Evolutionary conservation across 1,284 basidiomycete genomes (phyloP).

Genomic region (Anthracocystis walkeri): DNA sequence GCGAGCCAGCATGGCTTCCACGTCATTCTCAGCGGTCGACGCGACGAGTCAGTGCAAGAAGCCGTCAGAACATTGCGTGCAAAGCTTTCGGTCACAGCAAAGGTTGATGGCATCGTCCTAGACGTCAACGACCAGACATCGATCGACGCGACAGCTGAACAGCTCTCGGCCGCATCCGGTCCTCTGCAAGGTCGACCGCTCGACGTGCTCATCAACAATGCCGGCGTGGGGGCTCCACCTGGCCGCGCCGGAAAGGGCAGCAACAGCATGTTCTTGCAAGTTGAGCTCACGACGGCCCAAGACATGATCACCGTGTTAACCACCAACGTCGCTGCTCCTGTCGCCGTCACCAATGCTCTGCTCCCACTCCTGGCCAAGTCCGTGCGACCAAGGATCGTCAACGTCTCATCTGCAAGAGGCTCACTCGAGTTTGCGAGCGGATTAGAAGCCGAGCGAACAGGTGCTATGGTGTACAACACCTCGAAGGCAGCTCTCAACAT

Average conservation of each 20-base stretch:
- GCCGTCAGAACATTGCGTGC: constrained; percentile 1
- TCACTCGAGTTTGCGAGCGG: constrained; percentile 22
- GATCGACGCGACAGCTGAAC: constrained; percentile 10
- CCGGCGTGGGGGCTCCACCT: constrained; percentile 25
- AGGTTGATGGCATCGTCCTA: constrained; percentile 6
- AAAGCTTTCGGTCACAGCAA: background rate
- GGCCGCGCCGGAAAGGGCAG: constrained; percentile 19
- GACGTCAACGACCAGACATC: constrained; percentile 14
- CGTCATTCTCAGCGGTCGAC: constrained; percentile 18
- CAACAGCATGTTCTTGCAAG: constrained; percentile 26
- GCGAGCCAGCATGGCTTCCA: constrained; percentile 7
- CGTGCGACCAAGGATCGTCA: constrained; percentile 17
- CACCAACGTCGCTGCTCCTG: constrained; percentile 27
- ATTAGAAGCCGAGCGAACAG: constrained; percentile 26
- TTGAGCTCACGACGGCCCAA: constrained; percentile 13
- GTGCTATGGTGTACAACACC: constrained; percentile 42
- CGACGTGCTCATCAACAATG: constrained; percentile 44
- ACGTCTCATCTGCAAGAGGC: constrained; percentile 27
- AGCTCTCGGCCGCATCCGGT: background rate
- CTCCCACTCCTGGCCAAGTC: constrained; percentile 23
- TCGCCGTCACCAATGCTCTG: constrained; percentile 24
- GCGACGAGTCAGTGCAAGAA: background rate
- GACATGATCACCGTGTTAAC: constrained; percentile 23
- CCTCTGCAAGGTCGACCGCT: constrained; percentile 12
- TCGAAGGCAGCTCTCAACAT: constrained; percentile 38